Evolutionary conservation across 2,329 filamentous ascomycete species (phyloP).

Genomic region (Paraphoma chrysanthemicola): DNA sequence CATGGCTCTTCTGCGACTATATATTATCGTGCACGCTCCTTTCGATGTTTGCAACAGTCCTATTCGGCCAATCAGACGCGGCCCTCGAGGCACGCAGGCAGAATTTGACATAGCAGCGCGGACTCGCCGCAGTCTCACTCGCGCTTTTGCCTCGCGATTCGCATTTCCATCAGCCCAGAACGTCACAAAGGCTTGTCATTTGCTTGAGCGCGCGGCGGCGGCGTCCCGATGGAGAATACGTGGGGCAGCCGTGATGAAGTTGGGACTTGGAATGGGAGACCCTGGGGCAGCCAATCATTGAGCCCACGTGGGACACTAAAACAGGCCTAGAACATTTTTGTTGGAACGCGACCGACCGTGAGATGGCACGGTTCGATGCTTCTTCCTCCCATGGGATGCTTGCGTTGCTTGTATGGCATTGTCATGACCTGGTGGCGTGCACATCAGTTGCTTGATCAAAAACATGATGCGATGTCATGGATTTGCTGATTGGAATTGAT

Average conservation of each 20-base stretch:
- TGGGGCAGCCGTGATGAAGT: not conserved
- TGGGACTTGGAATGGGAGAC: not conserved
- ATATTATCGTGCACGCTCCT: slow-evolving; percentile 1
- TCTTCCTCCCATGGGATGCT: not conserved
- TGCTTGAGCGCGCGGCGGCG: slow-evolving; percentile 7
- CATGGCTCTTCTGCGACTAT: slow-evolving; percentile 1
- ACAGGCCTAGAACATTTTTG: slow-evolving; percentile 1
- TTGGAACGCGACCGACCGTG: not conserved
- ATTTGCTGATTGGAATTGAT: not conserved
- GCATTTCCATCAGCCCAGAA: slow-evolving; percentile 12
- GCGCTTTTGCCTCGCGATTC: not conserved
- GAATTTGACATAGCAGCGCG: slow-evolving; percentile 3
- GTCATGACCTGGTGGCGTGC: not conserved
- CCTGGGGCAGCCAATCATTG: slow-evolving; percentile 4
- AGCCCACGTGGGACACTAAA: slow-evolving; percentile 5
- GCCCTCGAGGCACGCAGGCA: slow-evolving; percentile 2
- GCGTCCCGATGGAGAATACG: not conserved
- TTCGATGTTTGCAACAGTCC: not conserved
- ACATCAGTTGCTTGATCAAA: not conserved
- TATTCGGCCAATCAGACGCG: not conserved
- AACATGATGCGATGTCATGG: too few species aligned
- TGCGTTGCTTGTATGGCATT: slow-evolving; percentile 1
- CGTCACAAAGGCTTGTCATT: slow-evolving; percentile 12
- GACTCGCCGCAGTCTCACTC: not conserved
- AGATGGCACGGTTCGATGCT: slow-evolving; percentile 2